Base-by-base conservation (phyloP, 83 land plant species). In the Diphasiastrum complanatum region DNA sequence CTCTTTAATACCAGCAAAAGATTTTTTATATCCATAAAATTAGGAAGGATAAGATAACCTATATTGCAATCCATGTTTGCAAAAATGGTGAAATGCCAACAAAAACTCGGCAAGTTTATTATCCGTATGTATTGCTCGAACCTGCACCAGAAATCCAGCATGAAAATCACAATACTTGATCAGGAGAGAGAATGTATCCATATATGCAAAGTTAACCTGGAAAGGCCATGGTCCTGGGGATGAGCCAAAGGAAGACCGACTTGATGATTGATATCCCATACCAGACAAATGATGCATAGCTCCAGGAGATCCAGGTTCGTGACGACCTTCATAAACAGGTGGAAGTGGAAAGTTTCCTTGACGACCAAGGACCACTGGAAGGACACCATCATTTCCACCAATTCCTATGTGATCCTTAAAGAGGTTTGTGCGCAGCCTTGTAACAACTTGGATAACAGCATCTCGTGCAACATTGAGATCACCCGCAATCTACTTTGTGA, bases 361-460 rank as follows among this genome's bases (percentile, higher is more conserved):
- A n/a, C n/a, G n/a, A n/a, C n/a, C n/a, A n/a, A n/a, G n/a, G n/a
- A n/a, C n/a, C n/a, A n/a, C n/a, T n/a, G n/a, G n/a, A n/a, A n/a
- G n/a, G n/a, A n/a, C n/a, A n/a, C n/a, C n/a, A n/a, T n/a, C n/a
- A n/a, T n/a, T n/a, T n/a, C n/a, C n/a, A n/a, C 27, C 54, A 38
- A 35, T 22, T 34, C 62, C 24, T 27, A 2, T 18, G 10, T 25
- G 11, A 16, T 41, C 61, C 16, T 35, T 30, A 25, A 61, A 61
- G 4, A 61, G 27, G 27, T 61, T 61, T n/a, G 28, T 28, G 4
- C 64, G 23, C 2, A 61, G 52, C 52, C 50, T 61, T 23, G 64
- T 22, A 23, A 43, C 40, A 40, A 61, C 45, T 27, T 61, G 64
- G 18, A 43, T 61, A 14, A 61, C 30, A 5, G 64, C 64, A 4